These are phyloP conservation scores for Talaromyces funiculosus DNA, from an alignment of 2,329 filamentous ascomycete species.

Conservation along the genomic window DNA sequence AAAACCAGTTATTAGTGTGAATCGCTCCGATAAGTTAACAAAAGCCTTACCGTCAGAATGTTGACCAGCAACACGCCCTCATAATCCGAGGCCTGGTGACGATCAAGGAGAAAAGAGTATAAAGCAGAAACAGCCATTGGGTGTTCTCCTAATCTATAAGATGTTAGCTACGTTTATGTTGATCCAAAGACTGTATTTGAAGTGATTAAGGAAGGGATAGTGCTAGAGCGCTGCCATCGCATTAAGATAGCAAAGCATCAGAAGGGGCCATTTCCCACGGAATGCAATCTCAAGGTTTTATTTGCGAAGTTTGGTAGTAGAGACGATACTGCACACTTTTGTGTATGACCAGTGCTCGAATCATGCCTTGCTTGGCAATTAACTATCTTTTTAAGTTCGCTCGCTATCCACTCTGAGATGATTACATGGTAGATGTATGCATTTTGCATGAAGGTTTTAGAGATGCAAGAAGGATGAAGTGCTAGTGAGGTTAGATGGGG, in stretches of 20 bases:
- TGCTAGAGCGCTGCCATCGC: neutral
- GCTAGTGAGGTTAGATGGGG: slow-evolving; percentile 18
- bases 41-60: slow-evolving; percentile 39
- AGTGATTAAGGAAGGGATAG: slow-evolving; percentile 4
- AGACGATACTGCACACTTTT: slow-evolving; percentile 4
- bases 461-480: slow-evolving; percentile 24
- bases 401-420: slow-evolving; percentile 24
- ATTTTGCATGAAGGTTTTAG: slow-evolving; percentile 33
- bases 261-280: slow-evolving; percentile 1
- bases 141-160: slow-evolving; percentile 44
- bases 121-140: slow-evolving; percentile 43
- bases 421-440: slow-evolving; percentile 34
- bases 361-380: slow-evolving; percentile 10
- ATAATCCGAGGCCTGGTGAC: slow-evolving; percentile 44
- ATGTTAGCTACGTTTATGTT: slow-evolving; percentile 17
- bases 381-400: slow-evolving; percentile 18
- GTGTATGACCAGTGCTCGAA: slow-evolving; percentile 9
- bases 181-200: slow-evolving; percentile 26
- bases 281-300: slow-evolving; percentile 10
- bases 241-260: neutral
- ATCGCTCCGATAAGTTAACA: neutral
- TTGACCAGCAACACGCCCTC: slow-evolving; percentile 40
- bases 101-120: slow-evolving; percentile 46
- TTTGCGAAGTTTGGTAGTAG: slow-evolving; percentile 9
- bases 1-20: slow-evolving; percentile 20